Conservation (phyloP, 495 filamentous ascomycete genomes). For the Penicillium parvum region DNA sequence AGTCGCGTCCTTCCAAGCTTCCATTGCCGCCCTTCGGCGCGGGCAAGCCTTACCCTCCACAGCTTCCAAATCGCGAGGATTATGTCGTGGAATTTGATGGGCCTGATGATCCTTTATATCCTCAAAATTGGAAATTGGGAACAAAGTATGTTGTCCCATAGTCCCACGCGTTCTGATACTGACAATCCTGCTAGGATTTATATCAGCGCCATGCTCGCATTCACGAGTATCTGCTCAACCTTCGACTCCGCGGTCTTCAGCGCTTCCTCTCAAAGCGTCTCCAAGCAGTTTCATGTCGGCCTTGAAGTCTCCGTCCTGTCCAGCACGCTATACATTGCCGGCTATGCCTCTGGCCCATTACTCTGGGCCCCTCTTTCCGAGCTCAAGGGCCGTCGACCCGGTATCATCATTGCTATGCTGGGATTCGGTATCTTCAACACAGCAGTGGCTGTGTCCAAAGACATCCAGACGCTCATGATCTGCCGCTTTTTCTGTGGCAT, state of each 20-base stretch:
- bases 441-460: slow-evolving; percentile 55
- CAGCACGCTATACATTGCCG: slow-evolving; percentile 53
- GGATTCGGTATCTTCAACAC: slow-evolving; percentile 55
- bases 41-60: slow-evolving; percentile 75
- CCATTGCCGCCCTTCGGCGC: slow-evolving; percentile 51
- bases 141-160: slow-evolving; percentile 53
- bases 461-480: slow-evolving; percentile 54
- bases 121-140: slow-evolving; percentile 72
- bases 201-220: slow-evolving; percentile 33
- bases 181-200: slow-evolving; percentile 11
- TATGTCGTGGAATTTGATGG: slow-evolving; percentile 61
- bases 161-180: not conserved
- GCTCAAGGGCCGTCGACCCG: slow-evolving; percentile 51
- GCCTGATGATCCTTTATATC: slow-evolving; percentile 68
- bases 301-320: slow-evolving; percentile 51
- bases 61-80: slow-evolving; percentile 45
- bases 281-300: slow-evolving; percentile 45
- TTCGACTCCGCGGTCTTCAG: slow-evolving; percentile 38
- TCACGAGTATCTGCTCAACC: slow-evolving; percentile 37
- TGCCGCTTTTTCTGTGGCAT: slow-evolving; percentile 66
- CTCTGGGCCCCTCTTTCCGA: slow-evolving; percentile 67
- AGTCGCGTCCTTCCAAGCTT: slow-evolving; percentile 39
- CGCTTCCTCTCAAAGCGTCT: slow-evolving; percentile 15
- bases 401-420: slow-evolving; percentile 52
- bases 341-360: slow-evolving; percentile 57